These are phyloP conservation scores for Tolypocladium ovalisporum DNA, from an alignment of 2,329 filamentous ascomycete genomes.

Conservation along the genomic window DNA sequence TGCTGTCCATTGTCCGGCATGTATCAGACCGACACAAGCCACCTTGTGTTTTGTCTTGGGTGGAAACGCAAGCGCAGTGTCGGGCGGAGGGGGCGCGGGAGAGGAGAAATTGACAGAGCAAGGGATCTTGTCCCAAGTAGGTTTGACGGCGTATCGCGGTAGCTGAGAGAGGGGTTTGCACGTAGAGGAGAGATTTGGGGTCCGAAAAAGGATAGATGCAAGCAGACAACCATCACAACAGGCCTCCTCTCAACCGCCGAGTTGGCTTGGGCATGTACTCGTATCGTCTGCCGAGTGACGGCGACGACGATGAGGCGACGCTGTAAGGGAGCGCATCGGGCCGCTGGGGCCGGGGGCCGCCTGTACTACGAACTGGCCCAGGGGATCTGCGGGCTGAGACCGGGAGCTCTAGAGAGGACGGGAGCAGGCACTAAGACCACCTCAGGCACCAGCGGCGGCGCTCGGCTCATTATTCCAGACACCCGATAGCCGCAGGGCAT, in stretches of 20 bases:
- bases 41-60: neutral
- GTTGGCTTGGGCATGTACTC: neutral
- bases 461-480: neutral
- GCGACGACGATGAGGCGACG: neutral
- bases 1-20: no score
- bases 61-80: neutral
- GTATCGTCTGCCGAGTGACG: no score
- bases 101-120: neutral
- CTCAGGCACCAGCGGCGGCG: neutral
- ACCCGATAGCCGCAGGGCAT: no score
- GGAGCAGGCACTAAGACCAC: neutral
- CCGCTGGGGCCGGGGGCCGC: neutral
- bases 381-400: neutral
- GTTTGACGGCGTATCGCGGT: neutral
- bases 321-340: neutral
- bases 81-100: neutral
- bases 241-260: neutral
- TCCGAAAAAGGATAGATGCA: neutral
- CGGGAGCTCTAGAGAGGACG: neutral
- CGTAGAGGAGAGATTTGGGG: neutral
- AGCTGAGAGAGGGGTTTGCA: neutral
- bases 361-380: neutral
- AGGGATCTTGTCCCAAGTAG: neutral
- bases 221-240: neutral
- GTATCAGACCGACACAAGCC: neutral